Conservation (phyloP, 306 rosid species). For the Dryas alaskensis region DNA sequence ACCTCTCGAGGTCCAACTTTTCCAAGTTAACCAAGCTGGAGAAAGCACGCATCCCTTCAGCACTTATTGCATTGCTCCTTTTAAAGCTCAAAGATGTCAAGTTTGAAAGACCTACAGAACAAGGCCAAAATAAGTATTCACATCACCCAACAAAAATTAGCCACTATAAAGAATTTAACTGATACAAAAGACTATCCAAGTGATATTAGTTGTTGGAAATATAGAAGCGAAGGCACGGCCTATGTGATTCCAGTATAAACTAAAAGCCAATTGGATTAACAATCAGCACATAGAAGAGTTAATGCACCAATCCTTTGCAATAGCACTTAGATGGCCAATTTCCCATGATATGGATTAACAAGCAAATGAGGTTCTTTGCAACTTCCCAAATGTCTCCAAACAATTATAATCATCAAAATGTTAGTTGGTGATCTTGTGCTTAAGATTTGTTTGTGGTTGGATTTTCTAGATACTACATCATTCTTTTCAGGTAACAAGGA, state of each 20-base stretch:
- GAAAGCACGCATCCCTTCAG: constrained; percentile 64
- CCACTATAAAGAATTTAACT: not conserved
- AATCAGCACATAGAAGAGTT: not conserved
- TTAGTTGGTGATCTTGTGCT: too few species aligned
- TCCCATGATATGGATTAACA: too few species aligned
- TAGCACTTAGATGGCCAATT: too few species aligned
- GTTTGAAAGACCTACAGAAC: constrained; percentile 49
- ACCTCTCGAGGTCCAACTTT: constrained; percentile 72
- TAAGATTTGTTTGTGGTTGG: too few species aligned
- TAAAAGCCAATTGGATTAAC: not conserved
- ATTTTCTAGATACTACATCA: too few species aligned
- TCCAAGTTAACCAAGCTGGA: constrained; percentile 58
- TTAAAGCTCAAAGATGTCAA: constrained; percentile 62
- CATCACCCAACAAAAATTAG: constrained; percentile 15
- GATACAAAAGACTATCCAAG: not conserved
- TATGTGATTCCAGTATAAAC: not conserved
- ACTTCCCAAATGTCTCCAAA: too few species aligned
- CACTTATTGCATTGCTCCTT: constrained; percentile 46
- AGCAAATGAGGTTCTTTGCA: too few species aligned
- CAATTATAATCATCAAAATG: too few species aligned
- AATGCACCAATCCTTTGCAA: too few species aligned
- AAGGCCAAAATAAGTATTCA: constrained; percentile 19
- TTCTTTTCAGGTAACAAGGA: too few species aligned
- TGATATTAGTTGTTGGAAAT: too few species aligned
- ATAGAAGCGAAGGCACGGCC: not conserved